Percentiles rank a stretch among this genome's conserved stretches.
Conservation (phyloP, 345 rosid species). For the Euphorbia lathyris region DNA sequence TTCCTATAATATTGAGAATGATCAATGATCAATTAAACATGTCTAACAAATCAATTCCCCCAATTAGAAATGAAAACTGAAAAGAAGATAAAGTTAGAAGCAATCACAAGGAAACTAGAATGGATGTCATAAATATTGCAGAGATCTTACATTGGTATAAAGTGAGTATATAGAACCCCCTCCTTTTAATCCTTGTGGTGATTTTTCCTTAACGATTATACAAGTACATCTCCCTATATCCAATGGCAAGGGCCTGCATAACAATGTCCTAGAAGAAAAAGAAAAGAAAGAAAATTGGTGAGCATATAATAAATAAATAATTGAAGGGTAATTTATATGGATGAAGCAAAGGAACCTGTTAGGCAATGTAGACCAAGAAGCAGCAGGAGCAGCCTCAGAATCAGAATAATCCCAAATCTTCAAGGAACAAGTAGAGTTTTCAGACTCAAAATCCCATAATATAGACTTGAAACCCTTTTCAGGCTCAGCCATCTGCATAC, state of each 20-base stretch:
- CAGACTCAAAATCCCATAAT: constrained; percentile 62
- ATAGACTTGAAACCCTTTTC: constrained; percentile 51
- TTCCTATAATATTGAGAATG: constrained; percentile 62
- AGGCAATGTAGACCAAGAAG: constrained; percentile 90
- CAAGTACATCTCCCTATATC: constrained; percentile 91
- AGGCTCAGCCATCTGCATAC: constrained; percentile 76
- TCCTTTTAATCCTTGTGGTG: constrained; percentile 43
- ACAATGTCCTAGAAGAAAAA: constrained; percentile 54
- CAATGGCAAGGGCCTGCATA: constrained; percentile 81
- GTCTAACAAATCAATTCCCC: constrained; percentile 18
- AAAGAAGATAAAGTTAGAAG: too few species aligned
- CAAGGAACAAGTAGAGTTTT: constrained; percentile 53
- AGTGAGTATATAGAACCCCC: constrained; percentile 70
- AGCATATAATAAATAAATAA: background rate
- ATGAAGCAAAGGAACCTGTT: constrained; percentile 46
- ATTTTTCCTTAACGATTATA: constrained; percentile 68
- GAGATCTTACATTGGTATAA: constrained; percentile 65
- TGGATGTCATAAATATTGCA: too few species aligned
- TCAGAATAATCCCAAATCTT: constrained; percentile 92
- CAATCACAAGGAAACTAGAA: too few species aligned
- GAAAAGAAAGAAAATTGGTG: background rate
- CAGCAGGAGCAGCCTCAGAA: constrained; percentile 93
- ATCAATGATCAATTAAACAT: too few species aligned
- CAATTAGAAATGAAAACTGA: too few species aligned
- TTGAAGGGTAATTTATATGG: background rate